Evolutionary conservation across 2,329 filamentous ascomycete genomes (phyloP), one percentile per base, ranked within the genome.

Genomic region (Oidium heveae): DNA sequence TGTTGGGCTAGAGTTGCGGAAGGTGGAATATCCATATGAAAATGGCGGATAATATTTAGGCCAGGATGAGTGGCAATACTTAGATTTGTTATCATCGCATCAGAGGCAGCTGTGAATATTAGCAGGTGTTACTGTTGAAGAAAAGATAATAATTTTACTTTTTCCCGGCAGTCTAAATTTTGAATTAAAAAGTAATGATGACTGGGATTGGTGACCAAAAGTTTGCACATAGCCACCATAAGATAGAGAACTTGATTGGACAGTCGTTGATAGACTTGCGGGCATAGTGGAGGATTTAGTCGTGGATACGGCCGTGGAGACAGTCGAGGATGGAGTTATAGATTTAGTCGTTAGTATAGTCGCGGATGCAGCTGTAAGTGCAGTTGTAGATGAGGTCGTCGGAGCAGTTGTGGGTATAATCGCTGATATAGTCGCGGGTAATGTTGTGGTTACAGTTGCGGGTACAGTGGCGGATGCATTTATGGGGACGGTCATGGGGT

Each of bases 31-130:
- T 76, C 74, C 55, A 84, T 69, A 36, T 75, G 69, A 63, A 82
- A 79, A 28, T 76, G 77, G 28, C 75, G 74, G 9, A 78, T 70
- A 2, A 79, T 66, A 52, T 76, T 75, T 44, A 86, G 70, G 12
- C 73, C 74, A 0, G 82, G 80, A 63, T 89, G 83, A 15, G 81
- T 81, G 55, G 74, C 72, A 16, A 88, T 69, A 41, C 74, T 76
- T 24, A 89, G 69, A 54, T 75, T 78, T 4, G 74, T 75, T 52
- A 89, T 74, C 46, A 89, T 71, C 28, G 83, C 80, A 65, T 84
- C 74, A 37, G 72, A 66, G 47, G 71, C 60, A 58, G 70, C 74
- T 79, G 57, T n/a, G 7, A 33, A n/a, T 36, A 52, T 58, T 63
- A 58, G 67, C 24, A 39, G 39, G n/a, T 22, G 46, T 37, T 24